phyloP scores from a whole-genome alignment of 176 grass and related monocot genomes.

The Raddia distichophylla region DNA sequence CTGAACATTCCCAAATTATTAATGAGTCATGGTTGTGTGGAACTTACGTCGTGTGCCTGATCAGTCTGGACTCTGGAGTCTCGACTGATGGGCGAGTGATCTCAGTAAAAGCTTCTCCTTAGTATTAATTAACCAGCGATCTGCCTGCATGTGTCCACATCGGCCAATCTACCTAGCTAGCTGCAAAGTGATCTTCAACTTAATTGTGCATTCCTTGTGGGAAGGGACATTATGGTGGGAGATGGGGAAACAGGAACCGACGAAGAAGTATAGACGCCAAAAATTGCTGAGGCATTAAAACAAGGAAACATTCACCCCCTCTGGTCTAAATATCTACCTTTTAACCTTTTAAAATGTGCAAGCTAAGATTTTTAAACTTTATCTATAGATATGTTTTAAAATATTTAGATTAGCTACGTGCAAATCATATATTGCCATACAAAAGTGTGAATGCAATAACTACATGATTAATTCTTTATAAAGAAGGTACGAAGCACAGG shows the following conservation, averaged over 20 bases:
- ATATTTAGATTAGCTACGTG: too few species aligned
- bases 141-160: not conserved
- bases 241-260: not conserved
- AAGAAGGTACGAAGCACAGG: too few species aligned
- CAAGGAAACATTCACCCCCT: not conserved
- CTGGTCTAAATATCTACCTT: too few species aligned
- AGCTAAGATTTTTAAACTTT: too few species aligned
- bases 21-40: conserved; percentile 7
- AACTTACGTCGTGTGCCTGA: not conserved
- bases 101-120: too few species aligned
- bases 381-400: too few species aligned
- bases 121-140: not conserved
- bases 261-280: not conserved
- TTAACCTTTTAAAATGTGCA: too few species aligned
- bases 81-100: not conserved
- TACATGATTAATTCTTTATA: too few species aligned
- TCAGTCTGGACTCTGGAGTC: not conserved
- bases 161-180: not conserved
- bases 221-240: not conserved
- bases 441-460: too few species aligned
- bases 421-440: too few species aligned
- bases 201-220: not conserved
- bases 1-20: not conserved
- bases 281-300: not conserved
- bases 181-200: not conserved